Conservation (phyloP, 371 early-diverging fungal genomes). For the Batkoa obscura region DNA sequence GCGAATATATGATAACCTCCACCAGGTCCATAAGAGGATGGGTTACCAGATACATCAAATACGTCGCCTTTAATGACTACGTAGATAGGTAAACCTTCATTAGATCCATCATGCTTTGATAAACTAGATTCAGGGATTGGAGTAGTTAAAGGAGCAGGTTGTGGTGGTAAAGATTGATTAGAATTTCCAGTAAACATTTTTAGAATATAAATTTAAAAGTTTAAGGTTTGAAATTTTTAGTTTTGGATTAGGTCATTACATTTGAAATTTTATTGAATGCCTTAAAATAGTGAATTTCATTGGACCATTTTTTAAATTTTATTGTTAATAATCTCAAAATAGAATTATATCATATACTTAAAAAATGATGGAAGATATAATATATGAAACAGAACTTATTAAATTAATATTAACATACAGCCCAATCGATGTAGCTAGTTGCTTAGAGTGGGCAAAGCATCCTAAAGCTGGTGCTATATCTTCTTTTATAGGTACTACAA, state of each 20-base stretch:
- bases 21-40: conserved; percentile 39
- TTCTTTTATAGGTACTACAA: not conserved
- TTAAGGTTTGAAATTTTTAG: no score
- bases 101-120: conserved; percentile 42
- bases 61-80: conserved; percentile 65
- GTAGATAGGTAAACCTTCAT: conserved; percentile 45
- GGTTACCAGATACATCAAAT: conserved; percentile 55
- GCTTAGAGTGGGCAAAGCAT: no score
- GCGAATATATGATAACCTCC: conserved; percentile 52
- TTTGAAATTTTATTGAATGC: no score
- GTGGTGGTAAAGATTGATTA: not conserved
- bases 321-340: no score
- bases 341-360: no score
- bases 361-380: no score
- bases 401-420: no score
- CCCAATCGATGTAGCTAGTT: no score
- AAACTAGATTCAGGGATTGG: conserved; percentile 33
- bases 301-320: no score
- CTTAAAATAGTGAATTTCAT: no score
- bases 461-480: not conserved
- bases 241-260: no score
- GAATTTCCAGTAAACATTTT: not conserved
- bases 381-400: no score
- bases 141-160: conserved; percentile 2
- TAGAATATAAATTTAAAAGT: not conserved